These are phyloP conservation scores for Acephala macrosclerotiorum DNA, from an alignment of 2,329 filamentous ascomycete genomes.

Conservation along the genomic window DNA sequence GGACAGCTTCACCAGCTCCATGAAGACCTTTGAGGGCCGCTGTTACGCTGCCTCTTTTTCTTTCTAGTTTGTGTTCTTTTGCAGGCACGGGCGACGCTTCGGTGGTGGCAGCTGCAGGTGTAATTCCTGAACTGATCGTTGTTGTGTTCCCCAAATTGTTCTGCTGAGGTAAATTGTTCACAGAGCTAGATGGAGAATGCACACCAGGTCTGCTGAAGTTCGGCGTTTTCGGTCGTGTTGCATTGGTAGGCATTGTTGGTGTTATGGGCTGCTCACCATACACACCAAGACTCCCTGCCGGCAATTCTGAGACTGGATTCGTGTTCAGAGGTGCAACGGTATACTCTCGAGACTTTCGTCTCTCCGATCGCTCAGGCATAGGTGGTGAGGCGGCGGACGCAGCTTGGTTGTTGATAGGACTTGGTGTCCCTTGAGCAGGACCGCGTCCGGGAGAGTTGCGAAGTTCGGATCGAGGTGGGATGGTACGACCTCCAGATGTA, in stretches of 20 bases:
- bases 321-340: slow-evolving; percentile 25
- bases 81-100: background rate
- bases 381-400: slow-evolving; percentile 9
- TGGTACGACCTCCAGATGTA: slow-evolving; percentile 24
- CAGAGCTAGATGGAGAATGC: background rate
- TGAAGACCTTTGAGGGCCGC: slow-evolving; percentile 33
- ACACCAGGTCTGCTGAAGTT: slow-evolving; percentile 26
- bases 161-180: background rate
- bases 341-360: slow-evolving; percentile 25
- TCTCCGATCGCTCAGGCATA: slow-evolving; percentile 23
- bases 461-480: slow-evolving; percentile 31
- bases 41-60: slow-evolving; percentile 17
- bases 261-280: slow-evolving; percentile 3
- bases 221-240: slow-evolving; percentile 23
- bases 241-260: slow-evolving; percentile 17
- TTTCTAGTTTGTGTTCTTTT: slow-evolving; percentile 8
- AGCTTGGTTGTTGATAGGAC: background rate
- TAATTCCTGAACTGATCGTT: background rate
- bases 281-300: background rate
- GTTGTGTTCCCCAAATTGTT: background rate
- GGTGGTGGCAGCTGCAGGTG: background rate
- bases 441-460: slow-evolving; percentile 17
- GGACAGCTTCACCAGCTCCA: slow-evolving; percentile 36
- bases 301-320: background rate
- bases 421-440: background rate